Conservation (phyloP, 78 protist genomes). For the Dictyostelium discoideum region DNA sequence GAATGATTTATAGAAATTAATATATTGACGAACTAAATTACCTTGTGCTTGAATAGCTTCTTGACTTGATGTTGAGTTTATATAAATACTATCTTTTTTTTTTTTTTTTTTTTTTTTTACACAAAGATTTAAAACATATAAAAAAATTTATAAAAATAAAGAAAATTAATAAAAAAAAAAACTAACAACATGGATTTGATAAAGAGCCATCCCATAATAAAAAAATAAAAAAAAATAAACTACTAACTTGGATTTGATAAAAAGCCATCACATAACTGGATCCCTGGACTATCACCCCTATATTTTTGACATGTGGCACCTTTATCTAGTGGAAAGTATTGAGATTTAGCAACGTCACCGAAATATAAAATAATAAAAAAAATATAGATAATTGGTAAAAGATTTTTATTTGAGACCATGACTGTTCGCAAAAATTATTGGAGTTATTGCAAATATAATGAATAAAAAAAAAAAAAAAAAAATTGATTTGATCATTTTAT, state of each 20-base stretch:
- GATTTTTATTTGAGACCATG: not conserved
- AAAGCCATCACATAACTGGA: not conserved
- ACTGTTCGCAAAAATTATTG: not conserved
- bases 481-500: not conserved
- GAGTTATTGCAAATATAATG: not conserved
- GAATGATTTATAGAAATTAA: not conserved
- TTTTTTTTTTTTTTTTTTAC: no score
- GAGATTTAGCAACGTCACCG: not conserved
- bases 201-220: no score
- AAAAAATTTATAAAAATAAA: not conserved
- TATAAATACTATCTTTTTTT: not conserved
- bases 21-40: not conserved
- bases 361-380: not conserved
- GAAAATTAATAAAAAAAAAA: not conserved
- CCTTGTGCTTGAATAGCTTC: not conserved
- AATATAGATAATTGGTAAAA: not conserved
- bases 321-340: not conserved
- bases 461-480: not conserved
- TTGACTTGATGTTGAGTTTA: conserved; percentile 5
- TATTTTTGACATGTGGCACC: not conserved
- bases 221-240: not conserved
- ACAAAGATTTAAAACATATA: not conserved
- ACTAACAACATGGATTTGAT: no score
- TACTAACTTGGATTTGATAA: not conserved
- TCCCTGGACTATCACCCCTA: not conserved